These are phyloP conservation scores for Kernera saxatilis DNA, from an alignment of 345 rosid genomes.

Conservation along the genomic window DNA sequence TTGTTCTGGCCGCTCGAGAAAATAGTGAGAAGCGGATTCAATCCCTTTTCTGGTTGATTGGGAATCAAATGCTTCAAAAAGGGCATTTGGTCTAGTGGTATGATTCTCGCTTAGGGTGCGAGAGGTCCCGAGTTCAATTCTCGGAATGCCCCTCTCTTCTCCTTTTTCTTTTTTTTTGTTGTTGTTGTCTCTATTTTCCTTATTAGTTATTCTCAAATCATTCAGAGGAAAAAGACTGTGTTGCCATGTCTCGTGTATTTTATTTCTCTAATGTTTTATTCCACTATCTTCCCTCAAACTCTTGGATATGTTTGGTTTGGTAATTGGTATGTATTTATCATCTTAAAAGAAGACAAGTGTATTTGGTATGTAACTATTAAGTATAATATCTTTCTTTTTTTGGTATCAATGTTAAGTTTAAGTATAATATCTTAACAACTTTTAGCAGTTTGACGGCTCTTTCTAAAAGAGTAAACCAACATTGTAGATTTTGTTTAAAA, in stretches of 20 bases:
- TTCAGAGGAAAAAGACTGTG: background rate
- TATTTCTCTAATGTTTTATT: background rate
- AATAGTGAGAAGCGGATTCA: conserved; percentile 57
- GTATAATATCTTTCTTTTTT: too few relatives aligned
- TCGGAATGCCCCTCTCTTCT: conserved; percentile 45
- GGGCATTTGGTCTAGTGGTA: conserved; percentile 77
- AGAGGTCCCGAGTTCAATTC: conserved; percentile 82
- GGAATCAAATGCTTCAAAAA: background rate
- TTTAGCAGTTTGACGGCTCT: background rate
- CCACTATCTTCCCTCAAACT: background rate
- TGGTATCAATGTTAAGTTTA: too few relatives aligned
- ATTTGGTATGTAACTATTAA: background rate
- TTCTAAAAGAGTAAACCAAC: background rate
- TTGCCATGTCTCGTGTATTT: background rate
- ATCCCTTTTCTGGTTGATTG: conserved; percentile 39
- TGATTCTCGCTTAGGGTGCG: conserved; percentile 89
- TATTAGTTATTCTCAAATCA: background rate
- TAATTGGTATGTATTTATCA: background rate
- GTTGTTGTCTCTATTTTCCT: background rate
- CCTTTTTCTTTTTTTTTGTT: background rate
- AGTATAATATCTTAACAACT: background rate
- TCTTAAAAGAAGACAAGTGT: background rate
- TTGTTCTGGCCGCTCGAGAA: conserved; percentile 70
- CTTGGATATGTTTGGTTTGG: background rate
- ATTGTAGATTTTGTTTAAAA: background rate